Conservation (phyloP, 2,329 filamentous ascomycete species). For the Pseudogymnoascus sp. region DNA sequence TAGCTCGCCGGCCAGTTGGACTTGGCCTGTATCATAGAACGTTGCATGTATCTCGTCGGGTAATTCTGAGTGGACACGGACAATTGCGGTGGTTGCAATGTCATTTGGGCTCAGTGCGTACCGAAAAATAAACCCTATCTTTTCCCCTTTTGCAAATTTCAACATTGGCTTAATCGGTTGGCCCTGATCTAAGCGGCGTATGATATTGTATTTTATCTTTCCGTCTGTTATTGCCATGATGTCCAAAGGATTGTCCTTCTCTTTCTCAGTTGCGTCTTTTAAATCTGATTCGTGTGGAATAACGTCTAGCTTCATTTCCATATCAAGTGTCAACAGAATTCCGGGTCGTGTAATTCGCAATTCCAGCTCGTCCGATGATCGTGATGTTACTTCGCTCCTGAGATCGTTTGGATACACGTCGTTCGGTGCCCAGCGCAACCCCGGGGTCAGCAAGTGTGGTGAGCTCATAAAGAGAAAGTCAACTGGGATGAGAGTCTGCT, state of each 20-base stretch:
- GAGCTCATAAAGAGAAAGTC: neutral
- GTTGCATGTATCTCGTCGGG: neutral
- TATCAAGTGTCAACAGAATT: conserved; percentile 5
- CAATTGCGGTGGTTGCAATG: neutral
- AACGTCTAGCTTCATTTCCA: neutral
- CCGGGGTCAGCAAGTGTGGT: neutral
- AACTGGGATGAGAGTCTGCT: neutral
- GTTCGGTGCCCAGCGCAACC: neutral
- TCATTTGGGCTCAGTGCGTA: neutral
- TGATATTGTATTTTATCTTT: neutral
- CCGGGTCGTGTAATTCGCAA: neutral
- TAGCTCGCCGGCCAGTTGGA: neutral
- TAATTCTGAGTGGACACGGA: neutral
- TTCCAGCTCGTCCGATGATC: neutral
- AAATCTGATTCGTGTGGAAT: neutral
- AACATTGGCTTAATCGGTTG: neutral
- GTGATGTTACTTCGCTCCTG: neutral
- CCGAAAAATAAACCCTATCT: neutral
- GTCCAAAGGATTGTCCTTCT: too few species aligned
- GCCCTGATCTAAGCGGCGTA: neutral
- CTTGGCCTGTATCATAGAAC: neutral
- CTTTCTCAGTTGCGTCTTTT: neutral
- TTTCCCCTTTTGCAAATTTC: neutral
- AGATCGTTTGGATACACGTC: neutral
- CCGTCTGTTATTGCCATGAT: neutral